A percentile compares a stretch with the other conserved stretches of the same genome.
These are phyloP conservation scores for Ciborinia camelliae DNA, from an alignment of 2,329 filamentous ascomycete genomes.

Conservation along the genomic window DNA sequence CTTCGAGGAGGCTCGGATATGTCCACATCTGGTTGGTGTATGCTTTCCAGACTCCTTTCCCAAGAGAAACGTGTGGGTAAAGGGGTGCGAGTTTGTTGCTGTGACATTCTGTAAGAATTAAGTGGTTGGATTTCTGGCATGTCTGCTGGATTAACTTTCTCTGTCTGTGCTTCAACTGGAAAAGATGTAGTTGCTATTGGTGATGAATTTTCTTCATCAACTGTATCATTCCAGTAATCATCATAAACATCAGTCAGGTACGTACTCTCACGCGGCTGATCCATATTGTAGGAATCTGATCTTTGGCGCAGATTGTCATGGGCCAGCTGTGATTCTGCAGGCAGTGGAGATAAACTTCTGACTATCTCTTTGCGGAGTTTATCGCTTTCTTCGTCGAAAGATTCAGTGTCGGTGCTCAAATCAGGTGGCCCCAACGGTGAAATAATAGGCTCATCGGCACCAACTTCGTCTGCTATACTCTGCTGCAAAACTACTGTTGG, in stretches of 20 bases:
- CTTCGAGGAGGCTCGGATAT: neutral
- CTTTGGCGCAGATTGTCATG: constrained; percentile 19
- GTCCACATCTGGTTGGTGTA: neutral
- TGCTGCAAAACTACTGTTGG: neutral
- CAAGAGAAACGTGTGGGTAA: constrained; percentile 34
- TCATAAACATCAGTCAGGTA: constrained; percentile 66
- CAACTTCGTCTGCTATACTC: neutral
- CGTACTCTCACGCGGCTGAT: constrained; percentile 51
- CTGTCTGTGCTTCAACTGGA: neutral
- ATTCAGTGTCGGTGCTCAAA: constrained; percentile 26
- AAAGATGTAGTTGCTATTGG: constrained; percentile 8
- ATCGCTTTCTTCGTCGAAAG: constrained; percentile 60
- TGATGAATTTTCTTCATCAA: constrained; percentile 37
- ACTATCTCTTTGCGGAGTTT: constrained; percentile 71
- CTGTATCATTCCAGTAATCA: constrained; percentile 58
- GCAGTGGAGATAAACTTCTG: constrained; percentile 58
- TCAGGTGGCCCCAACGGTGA: constrained; percentile 23
- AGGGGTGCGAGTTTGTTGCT: constrained; percentile 22
- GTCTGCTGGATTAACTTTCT: constrained; percentile 31
- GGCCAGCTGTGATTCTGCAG: constrained; percentile 29
- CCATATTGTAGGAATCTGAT: neutral
- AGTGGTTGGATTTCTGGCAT: constrained; percentile 27
- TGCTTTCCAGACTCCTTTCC: constrained; percentile 31
- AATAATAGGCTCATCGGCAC: neutral
- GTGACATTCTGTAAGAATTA: constrained; percentile 26